Base-by-base conservation (phyloP, 768 basidiomycete species). In the Pisolithus albus region DNA sequence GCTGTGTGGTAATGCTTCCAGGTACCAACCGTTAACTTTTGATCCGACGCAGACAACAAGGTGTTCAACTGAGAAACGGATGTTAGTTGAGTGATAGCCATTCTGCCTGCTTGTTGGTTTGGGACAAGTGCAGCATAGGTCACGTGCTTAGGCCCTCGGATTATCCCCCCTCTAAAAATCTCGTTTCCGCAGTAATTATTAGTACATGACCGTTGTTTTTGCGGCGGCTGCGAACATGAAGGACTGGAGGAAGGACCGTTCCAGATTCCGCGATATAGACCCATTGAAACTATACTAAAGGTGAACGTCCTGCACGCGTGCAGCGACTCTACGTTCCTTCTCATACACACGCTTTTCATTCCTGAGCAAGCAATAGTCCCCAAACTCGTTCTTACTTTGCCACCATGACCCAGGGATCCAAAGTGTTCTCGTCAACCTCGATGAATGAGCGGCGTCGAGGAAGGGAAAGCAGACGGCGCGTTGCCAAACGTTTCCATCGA, bases 281-380 rank as follows among this genome's bases (percentile, higher is more conserved):
- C 34, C 41, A 24, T 5, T 23, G 9, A 23, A 11, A 19, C 18
- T 44, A 37, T 19, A 55, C 41, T 42, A 53, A 19, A 18, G 38
- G 28, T 10, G 26, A 48, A 40, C 28, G 16, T 24, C 49, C 16
- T 53, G 18, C 36, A 52, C 49, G 42, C 36, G 55, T 24, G 54
- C 23, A 23, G 53, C 28, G 40, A 60, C 56, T 18, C 54, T 52
- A 5, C 43, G 54, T 47, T 68, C 68, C 56, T 70, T 69, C 34
- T 13, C 49, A 46, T 47, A 39, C 36, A 70, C 53, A 16, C 47
- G 61, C 54, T 63, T 70, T 59, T 66, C 78, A 57, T 91, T 85
- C 66, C 76, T 82, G 54, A 99, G 73, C 55, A 99, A 64, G 65
- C 94, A 96, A 64, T 92, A 96, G 60, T 97, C 91, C 1, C 95